Conservation (phyloP, 2,329 filamentous ascomycete genomes). For the Clarireedia monteithiana region DNA sequence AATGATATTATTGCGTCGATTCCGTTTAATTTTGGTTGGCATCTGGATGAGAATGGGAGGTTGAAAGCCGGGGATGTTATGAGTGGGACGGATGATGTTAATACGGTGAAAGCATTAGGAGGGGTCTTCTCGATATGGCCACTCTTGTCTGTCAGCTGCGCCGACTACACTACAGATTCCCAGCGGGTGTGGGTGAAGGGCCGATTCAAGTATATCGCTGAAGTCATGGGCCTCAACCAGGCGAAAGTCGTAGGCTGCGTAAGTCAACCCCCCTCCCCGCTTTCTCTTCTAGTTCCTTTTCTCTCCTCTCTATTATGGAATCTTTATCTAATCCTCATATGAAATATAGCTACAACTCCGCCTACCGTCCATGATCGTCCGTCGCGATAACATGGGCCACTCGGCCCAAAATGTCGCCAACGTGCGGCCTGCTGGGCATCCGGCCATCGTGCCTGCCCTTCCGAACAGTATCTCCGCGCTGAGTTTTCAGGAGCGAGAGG, state of each 20-base stretch:
- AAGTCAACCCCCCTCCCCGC: conserved; percentile 21
- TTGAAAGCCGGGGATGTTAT: conserved; percentile 24
- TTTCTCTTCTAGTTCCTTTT: background rate
- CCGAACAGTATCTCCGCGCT: background rate
- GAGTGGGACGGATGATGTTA: conserved; percentile 1
- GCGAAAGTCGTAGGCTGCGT: conserved; percentile 48
- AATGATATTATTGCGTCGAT: conserved; percentile 52
- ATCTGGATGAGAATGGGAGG: conserved; percentile 34
- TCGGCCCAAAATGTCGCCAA: background rate
- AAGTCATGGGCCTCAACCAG: conserved; percentile 50
- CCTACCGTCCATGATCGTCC: conserved; percentile 54
- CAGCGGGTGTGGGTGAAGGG: conserved; percentile 49
- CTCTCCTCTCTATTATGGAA: background rate
- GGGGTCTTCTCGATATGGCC: conserved; percentile 55
- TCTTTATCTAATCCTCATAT: background rate
- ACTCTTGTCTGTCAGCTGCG: conserved; percentile 43
- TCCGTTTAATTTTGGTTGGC: conserved; percentile 56
- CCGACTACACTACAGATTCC: conserved; percentile 52
- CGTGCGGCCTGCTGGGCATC: background rate
- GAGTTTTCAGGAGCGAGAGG: conserved; percentile 40
- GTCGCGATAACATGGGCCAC: conserved; percentile 23
- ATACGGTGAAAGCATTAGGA: conserved; percentile 42
- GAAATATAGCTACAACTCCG: conserved; percentile 44
- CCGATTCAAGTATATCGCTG: conserved; percentile 45
- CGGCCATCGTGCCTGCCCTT: background rate